A percentile compares a stretch with the other conserved stretches of the same genome.
Evolutionary conservation across 2,329 filamentous ascomycete species (phyloP).

Genomic region (Cordyceps militaris): DNA sequence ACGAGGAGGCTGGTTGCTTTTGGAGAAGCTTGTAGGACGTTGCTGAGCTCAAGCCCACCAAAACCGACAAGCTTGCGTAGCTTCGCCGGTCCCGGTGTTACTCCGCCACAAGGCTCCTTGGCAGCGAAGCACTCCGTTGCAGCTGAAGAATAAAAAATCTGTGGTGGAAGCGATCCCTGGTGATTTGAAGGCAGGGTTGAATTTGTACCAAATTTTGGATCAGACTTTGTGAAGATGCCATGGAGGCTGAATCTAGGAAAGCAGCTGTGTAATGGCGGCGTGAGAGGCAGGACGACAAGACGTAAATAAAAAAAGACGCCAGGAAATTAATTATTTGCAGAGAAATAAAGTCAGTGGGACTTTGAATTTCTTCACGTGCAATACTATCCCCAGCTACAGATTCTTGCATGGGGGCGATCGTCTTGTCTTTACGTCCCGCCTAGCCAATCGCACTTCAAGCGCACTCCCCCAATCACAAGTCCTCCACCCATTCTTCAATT

Average conservation of each 20-base stretch:
- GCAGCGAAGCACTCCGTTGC: not conserved
- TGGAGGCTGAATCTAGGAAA: too few relatives aligned
- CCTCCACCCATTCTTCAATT: not conserved
- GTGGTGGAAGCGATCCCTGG: not conserved
- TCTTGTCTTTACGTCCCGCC: not conserved
- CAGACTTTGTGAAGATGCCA: too few relatives aligned
- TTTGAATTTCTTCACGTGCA: not conserved
- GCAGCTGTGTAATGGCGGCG: too few relatives aligned
- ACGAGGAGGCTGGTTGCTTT: not conserved
- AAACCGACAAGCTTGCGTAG: not conserved
- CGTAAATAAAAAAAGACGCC: too few relatives aligned
- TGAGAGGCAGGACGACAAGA: too few relatives aligned
- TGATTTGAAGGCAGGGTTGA: not conserved
- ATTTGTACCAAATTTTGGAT: too few relatives aligned
- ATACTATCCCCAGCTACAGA: not conserved
- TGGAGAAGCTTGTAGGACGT: not conserved
- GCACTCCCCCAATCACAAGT: not conserved
- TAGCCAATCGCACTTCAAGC: constrained; percentile 6
- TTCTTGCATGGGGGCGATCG: not conserved
- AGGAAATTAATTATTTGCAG: not conserved
- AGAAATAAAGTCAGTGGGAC: not conserved
- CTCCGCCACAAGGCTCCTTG: constrained; percentile 2
- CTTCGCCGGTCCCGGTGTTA: constrained; percentile 4
- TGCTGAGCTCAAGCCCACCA: not conserved
- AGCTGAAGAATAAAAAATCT: too few relatives aligned